Evolutionary conservation across 345 rosid species (phyloP).

Genomic region (Eucalyptus leucophloia): DNA sequence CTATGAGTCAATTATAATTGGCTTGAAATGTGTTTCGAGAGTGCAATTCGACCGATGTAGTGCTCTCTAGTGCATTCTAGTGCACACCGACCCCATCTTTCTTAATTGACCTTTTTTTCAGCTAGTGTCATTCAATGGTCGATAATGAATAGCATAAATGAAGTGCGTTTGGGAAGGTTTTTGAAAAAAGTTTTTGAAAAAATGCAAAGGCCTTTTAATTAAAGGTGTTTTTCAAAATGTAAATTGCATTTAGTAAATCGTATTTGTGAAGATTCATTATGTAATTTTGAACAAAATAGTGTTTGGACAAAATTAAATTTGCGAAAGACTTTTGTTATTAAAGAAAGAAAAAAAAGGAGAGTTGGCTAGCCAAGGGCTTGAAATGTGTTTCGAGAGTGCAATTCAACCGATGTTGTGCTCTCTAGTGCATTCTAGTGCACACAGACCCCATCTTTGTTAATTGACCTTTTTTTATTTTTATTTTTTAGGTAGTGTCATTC

Average conservation of each 20-base stretch:
- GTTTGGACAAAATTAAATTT: too few relatives aligned
- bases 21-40: neutral
- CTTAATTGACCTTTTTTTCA: neutral
- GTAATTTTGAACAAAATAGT: too few relatives aligned
- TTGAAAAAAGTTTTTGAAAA: too few relatives aligned
- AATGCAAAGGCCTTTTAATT: accelerated
- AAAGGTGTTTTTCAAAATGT: too few relatives aligned
- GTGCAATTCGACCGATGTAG: neutral
- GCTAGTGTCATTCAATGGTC: neutral
- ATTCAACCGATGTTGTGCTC: neutral
- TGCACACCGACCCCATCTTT: neutral
- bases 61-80: neutral
- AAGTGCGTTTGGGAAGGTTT: too few relatives aligned
- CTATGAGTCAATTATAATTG: neutral
- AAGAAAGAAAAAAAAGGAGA: too few relatives aligned
- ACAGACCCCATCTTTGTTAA: neutral
- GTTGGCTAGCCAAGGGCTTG: too few relatives aligned
- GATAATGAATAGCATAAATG: neutral
- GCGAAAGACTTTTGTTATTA: too few relatives aligned
- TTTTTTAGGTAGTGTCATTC: neutral
- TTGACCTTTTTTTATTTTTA: neutral
- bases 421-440: neutral
- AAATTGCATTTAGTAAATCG: too few relatives aligned
- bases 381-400: neutral
- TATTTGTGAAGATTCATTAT: too few relatives aligned